Conservation (phyloP, 1,284 basidiomycete species). For the Heliocybe sulcata region DNA sequence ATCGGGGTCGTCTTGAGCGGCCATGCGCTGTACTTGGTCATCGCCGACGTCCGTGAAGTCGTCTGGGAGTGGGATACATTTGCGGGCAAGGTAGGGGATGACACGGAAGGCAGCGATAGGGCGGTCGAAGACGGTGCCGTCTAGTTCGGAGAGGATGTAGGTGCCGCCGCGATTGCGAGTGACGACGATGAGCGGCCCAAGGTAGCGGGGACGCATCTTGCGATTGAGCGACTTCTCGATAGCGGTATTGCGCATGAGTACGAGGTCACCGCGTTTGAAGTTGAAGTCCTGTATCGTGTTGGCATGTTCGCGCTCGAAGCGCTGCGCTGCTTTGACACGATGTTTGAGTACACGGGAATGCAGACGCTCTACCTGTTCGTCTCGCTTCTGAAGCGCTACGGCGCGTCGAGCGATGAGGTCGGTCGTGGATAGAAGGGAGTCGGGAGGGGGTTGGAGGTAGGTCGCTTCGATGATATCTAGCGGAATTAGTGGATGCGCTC, state of each 20-base stretch:
- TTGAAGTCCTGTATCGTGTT: constrained; percentile 16
- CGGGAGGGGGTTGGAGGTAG: not conserved
- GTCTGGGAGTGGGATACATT: constrained; percentile 1
- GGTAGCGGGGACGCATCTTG: constrained; percentile 24
- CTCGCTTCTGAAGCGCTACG: not conserved
- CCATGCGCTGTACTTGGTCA: not conserved
- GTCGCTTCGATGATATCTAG: constrained; percentile 18
- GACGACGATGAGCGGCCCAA: constrained; percentile 20
- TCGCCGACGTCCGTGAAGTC: not conserved
- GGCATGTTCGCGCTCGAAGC: constrained; percentile 7
- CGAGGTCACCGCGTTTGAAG: constrained; percentile 26
- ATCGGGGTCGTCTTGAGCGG: not conserved
- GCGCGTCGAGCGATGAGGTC: constrained; percentile 7
- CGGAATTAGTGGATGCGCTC: too few relatives aligned
- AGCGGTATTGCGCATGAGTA: constrained; percentile 26
- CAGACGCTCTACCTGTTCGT: constrained; percentile 3
- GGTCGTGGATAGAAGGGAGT: not conserved
- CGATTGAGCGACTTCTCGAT: constrained; percentile 25
- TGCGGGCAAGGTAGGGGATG: constrained; percentile 18
- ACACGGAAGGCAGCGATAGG: constrained; percentile 22
- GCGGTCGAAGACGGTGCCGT: constrained; percentile 16
- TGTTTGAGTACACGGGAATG: too few relatives aligned
- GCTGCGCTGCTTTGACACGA: not conserved
- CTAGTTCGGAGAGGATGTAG: constrained; percentile 23
- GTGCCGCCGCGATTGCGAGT: constrained; percentile 15